These are phyloP conservation scores for Henckelia pumila DNA, from an alignment of 257 asterid genomes.

Conservation along the genomic window DNA sequence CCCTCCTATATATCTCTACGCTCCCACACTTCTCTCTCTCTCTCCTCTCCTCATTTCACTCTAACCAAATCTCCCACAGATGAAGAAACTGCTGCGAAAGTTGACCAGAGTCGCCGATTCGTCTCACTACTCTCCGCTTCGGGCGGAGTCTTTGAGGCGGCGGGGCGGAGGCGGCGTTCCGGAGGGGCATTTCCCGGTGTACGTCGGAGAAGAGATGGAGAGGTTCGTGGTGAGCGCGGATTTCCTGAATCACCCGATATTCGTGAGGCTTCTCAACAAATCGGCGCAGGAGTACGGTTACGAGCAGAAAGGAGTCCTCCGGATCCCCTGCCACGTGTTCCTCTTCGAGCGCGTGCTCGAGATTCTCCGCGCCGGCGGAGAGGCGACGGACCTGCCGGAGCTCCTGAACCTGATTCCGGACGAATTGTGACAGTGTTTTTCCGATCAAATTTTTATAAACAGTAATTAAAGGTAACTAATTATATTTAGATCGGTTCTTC, in stretches of 20 bases:
- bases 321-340: slow-evolving; percentile 9
- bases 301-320: slow-evolving; percentile 1
- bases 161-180: slow-evolving; percentile 34
- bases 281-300: slow-evolving; percentile 8
- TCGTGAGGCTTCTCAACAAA: background rate
- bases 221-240: background rate
- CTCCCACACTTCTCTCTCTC: slow-evolving; percentile 1
- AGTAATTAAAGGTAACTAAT: background rate
- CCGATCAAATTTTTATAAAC: background rate
- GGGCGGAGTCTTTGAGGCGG: slow-evolving; percentile 31
- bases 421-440: background rate
- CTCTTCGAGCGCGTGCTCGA: slow-evolving; percentile 5
- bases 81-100: slow-evolving; percentile 23
- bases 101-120: slow-evolving; percentile 35
- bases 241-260: background rate
- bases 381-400: background rate
- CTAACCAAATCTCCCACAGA: background rate
- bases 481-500: background rate
- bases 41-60: slow-evolving; percentile 2
- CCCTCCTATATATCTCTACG: slow-evolving; percentile 9
- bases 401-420: background rate
- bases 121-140: slow-evolving; percentile 33
- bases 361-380: background rate
- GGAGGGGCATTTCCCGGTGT: background rate
- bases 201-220: background rate